Evolutionary conservation across 805 yeast species (phyloP), one percentile per base, ranked within the genome.

Genomic region (Vanderwaltozyma verrucispora): DNA sequence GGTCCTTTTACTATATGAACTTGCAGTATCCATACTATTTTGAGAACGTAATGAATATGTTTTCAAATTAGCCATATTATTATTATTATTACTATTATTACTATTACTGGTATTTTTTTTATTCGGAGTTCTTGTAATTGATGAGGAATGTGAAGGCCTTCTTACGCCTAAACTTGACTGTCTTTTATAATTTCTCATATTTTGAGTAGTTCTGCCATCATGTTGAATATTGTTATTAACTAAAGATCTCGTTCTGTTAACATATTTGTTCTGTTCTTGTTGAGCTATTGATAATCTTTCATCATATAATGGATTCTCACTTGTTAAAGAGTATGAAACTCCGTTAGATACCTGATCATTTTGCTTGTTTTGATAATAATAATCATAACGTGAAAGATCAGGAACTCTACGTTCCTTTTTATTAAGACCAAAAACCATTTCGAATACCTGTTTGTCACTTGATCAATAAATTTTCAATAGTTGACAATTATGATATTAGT

Each of bases 331-430:
- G 28, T 32, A 30, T 11, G 42, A 32, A 24, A 6, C 42, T 35
- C 14, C 32, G 33, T 14, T 39, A 30, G 10, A 18, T 30, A 12
- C 12, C 15, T n/a, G 6, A 30, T 40, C 43, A 25, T 49, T 50
- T 15, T 44, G 48, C 18, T 43, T 44, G 33, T 50, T 46, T 30
- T 50, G 48, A 38, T 58, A 56, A 29, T 58, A 48, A 37, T 56
- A 54, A 36, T 56, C 60, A 35, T 63, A 63, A 35, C 66, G 53
- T 11, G 65, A 60, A 13, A 63, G 45, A 44, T 62, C 67, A 7
- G 67, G 66, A 18, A 57, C 62, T 38, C 50, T 49, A 26, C 50
- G 46, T 32, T 52, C 59, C 44, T 50, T 53, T 33, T 42, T 47
- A 4, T 40, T 17, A 16, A 50, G 30, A 13, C 56, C 56, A 30